Percentiles rank a stretch among this genome's conserved stretches.
Conservation (phyloP, 805 yeast genomes). For the Wickerhamomyces queroliae region DNA sequence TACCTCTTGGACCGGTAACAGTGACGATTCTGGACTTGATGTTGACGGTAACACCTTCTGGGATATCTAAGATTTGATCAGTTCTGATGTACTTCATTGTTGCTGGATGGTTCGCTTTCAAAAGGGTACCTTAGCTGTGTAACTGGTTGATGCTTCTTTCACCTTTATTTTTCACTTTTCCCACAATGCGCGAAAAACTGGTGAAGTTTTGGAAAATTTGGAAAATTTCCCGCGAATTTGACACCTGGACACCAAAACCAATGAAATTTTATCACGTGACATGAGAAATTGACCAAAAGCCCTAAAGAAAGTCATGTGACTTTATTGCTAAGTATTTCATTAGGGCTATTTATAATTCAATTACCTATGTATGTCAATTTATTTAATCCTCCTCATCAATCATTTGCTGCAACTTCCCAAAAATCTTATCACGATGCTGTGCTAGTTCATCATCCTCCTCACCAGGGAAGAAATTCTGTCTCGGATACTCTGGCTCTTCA, state of each 20-base stretch:
- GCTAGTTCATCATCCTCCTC: constrained; percentile 60
- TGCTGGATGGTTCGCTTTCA: constrained; percentile 1
- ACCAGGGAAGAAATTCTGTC: constrained; percentile 50
- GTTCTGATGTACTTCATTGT: constrained; percentile 82
- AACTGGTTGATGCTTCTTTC: neutral
- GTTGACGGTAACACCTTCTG: constrained; percentile 88
- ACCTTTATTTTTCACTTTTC: constrained; percentile 2
- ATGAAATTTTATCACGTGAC: constrained; percentile 1
- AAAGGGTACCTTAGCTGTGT: no score
- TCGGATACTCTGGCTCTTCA: constrained; percentile 26
- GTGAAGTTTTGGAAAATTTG: no score
- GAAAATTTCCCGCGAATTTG: neutral
- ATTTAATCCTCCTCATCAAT: constrained; percentile 31
- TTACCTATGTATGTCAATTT: neutral
- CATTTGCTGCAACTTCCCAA: constrained; percentile 51
- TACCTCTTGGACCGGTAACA: constrained; percentile 98
- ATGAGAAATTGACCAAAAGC: no score
- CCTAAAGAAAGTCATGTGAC: no score
- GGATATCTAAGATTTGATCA: constrained; percentile 76
- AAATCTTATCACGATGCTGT: constrained; percentile 55
- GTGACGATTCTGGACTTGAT: constrained; percentile 88
- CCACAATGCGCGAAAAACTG: no score
- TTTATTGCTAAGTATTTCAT: no score
- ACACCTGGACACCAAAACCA: constrained; percentile 3
- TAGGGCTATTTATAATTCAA: neutral